Percentiles rank a stretch among this genome's conserved stretches.
Conservation (phyloP, 805 yeast species). For the Saccharomycopsis selenospora region DNA sequence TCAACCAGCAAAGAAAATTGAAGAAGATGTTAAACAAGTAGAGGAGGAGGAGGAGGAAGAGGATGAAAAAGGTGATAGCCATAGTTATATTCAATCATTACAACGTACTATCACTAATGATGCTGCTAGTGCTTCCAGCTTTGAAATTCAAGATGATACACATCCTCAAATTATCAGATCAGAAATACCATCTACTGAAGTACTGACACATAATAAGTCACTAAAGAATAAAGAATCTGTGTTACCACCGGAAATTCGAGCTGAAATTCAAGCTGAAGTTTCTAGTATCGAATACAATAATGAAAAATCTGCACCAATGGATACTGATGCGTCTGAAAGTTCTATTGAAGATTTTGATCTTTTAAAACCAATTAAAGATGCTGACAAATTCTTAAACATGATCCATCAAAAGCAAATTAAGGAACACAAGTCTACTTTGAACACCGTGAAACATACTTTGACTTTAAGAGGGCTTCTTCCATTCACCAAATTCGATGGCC, state of each 20-base stretch:
- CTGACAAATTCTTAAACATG: constrained; percentile 16
- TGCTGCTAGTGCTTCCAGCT: background rate
- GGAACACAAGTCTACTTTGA: constrained; percentile 17
- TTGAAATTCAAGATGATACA: background rate
- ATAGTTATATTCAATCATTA: background rate
- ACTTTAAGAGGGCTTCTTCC: constrained; percentile 8
- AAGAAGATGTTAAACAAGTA: background rate
- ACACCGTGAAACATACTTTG: constrained; percentile 13
- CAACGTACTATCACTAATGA: background rate
- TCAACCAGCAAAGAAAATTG: background rate
- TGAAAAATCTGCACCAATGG: constrained; percentile 11
- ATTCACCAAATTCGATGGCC: constrained; percentile 11
- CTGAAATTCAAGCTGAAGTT: background rate
- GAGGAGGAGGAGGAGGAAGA: background rate
- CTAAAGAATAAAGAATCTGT: background rate
- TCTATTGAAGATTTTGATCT: background rate
- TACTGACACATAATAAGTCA: background rate
- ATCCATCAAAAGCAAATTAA: constrained; percentile 19
- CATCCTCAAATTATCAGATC: background rate
- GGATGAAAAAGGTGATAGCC: background rate
- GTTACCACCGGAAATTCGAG: constrained; percentile 1
- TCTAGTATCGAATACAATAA: background rate
- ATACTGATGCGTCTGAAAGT: constrained; percentile 16
- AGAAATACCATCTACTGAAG: background rate
- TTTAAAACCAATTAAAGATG: constrained; percentile 13